Base-by-base conservation (phyloP, 352 stramenopile species). In the Globisporangium megalacanthum region DNA sequence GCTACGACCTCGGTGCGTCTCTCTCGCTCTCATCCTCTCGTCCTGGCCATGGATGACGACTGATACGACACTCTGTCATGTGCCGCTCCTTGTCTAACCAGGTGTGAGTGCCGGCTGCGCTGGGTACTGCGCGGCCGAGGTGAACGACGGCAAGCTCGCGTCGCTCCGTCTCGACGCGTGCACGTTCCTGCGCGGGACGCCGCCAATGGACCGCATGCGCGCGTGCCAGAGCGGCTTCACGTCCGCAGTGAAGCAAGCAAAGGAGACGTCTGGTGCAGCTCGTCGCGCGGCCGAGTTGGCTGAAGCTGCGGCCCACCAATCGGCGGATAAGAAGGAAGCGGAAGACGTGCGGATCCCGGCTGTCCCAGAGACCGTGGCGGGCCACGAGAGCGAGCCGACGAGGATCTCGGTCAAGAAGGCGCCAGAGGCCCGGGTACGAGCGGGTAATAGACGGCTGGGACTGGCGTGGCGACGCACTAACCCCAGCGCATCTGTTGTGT, bases 141-240 rank as follows among this genome's bases (percentile, higher is more conserved):
- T 72, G 33, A 50, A 77, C 45, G 7, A 65, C 20, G 50, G 59
- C 2, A 35, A 37, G 7, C 57, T 82, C 58, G 66, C 73, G 46
- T 74, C 73, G 35, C 56, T 72, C 56, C 73, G 70, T 39, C 60
- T 82, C 31, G 70, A 82, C 45, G 73, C 73, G 33, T 82, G 73
- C 61, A 71, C 39, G 44, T 69, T 57, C 20, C 54, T 79, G 2
- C 75, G 69, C 60, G 68, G 73, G 1, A 50, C 70, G 4, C 68
- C 68, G 29, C 72, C 72, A 2, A 62, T 61, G 10, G 72, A 82
- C 37, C 72, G 70, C 25, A 68, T 77, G 52, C 62, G 72, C 3
- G 60, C 73, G 41, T 82, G 73, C 22, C 70, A 78, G 44, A 64
- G 65, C 49, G 73, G 73, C 37, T 82, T 82, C 52, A 61, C 70